A percentile compares a stretch with the other conserved stretches of the same genome.
Conservation (phyloP, 2,329 filamentous ascomycete species). For the Coniochaeta prunicola region DNA sequence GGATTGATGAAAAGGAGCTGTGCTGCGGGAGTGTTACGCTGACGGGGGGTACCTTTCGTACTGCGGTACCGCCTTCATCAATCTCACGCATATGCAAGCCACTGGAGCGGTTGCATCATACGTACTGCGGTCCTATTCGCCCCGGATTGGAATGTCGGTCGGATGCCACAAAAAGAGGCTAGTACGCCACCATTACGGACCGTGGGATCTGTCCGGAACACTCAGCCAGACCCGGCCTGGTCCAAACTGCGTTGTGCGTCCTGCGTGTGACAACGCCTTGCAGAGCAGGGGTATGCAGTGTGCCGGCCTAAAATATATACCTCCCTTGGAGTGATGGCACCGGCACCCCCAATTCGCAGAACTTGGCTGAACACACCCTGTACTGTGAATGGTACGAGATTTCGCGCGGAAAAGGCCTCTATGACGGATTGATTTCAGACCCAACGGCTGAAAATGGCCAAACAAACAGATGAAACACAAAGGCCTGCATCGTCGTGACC, state of each 20-base stretch:
- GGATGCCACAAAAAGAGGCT: background rate
- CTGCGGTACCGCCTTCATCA: background rate
- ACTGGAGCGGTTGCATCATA: constrained; percentile 1
- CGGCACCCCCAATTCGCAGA: background rate
- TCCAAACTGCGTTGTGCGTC: background rate
- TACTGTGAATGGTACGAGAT: background rate
- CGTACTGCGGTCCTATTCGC: background rate
- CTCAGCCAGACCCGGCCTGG: background rate
- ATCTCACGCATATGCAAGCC: constrained; percentile 2
- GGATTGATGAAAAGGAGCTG: background rate
- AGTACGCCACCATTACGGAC: background rate
- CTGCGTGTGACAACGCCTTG: background rate
- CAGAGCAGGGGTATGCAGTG: background rate
- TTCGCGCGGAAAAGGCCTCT: background rate
- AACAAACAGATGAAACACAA: background rate
- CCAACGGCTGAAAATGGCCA: background rate
- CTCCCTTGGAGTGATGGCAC: background rate
- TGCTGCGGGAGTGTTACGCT: background rate
- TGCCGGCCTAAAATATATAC: background rate
- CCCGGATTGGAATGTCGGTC: background rate
- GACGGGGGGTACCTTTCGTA: background rate
- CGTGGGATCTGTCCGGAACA: constrained; percentile 1
- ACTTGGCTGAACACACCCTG: background rate
- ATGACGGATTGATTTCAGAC: background rate
- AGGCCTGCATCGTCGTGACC: background rate